These are phyloP conservation scores for Hanseniaspora singularis DNA, from an alignment of 805 yeast species.

Conservation along the genomic window DNA sequence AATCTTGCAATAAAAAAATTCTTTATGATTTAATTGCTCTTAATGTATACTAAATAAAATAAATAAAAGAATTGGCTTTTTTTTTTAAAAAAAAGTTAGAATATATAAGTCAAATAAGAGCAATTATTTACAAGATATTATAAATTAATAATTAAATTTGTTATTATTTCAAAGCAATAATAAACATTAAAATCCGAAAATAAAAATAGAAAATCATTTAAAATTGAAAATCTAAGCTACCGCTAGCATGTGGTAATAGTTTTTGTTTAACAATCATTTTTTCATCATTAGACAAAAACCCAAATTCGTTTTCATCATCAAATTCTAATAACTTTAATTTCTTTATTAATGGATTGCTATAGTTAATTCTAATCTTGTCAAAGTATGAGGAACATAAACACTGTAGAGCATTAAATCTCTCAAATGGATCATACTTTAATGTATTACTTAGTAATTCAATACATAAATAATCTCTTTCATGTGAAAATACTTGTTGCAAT, in stretches of 20 bases:
- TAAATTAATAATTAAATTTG: too few relatives aligned
- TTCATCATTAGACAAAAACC: slow-evolving; percentile 24
- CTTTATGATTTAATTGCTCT: too few relatives aligned
- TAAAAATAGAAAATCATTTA: neutral
- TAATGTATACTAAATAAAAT: too few relatives aligned
- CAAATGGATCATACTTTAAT: slow-evolving; percentile 56
- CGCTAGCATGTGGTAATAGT: slow-evolving; percentile 13
- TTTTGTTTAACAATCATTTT: slow-evolving; percentile 21
- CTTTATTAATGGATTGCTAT: slow-evolving; percentile 19
- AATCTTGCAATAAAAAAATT: too few relatives aligned
- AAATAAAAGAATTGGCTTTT: too few relatives aligned
- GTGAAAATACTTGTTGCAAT: slow-evolving; percentile 50
- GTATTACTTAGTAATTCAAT: slow-evolving; percentile 45
- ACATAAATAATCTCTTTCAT: slow-evolving; percentile 33
- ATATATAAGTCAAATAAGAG: too few relatives aligned
- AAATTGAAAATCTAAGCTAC: slow-evolving; percentile 9
- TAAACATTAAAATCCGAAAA: neutral
- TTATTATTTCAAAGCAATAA: too few relatives aligned
- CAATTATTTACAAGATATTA: too few relatives aligned
- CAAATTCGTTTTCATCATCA: slow-evolving; percentile 24
- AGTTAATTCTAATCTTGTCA: slow-evolving; percentile 25
- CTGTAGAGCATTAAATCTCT: slow-evolving; percentile 45
- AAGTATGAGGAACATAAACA: slow-evolving; percentile 26
- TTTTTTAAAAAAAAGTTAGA: too few relatives aligned
- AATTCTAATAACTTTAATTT: slow-evolving; percentile 24